Percentiles rank a stretch among this genome's conserved stretches.
Evolutionary conservation across 495 filamentous ascomycete species (phyloP).

Genomic region (Penicillium taxi): DNA sequence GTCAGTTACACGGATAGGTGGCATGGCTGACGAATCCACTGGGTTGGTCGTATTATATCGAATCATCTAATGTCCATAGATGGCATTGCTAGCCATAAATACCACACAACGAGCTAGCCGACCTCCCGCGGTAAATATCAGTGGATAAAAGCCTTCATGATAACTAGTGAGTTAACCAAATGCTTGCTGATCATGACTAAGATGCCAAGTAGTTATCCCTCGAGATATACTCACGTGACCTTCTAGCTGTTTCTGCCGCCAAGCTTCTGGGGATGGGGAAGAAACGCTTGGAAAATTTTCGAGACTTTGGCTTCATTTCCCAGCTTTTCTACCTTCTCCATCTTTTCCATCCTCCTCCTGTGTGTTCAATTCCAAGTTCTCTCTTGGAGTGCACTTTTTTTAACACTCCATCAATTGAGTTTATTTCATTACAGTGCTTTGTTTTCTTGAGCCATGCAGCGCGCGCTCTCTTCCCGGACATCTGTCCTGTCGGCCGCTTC

Average conservation of each 20-base stretch:
- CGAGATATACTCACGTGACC: slow-evolving; percentile 33
- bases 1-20: too few species aligned
- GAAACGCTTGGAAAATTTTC: slow-evolving; percentile 46
- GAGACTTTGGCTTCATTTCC: slow-evolving; percentile 43
- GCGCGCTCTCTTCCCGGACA: slow-evolving; percentile 58
- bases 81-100: too few species aligned
- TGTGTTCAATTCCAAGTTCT: slow-evolving; percentile 20
- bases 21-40: too few species aligned
- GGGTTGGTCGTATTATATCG: too few species aligned
- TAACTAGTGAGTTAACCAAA: too few species aligned
- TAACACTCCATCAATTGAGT: slow-evolving; percentile 16
- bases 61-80: too few species aligned
- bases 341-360: slow-evolving; percentile 17
- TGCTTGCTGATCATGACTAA: neutral
- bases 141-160: too few species aligned
- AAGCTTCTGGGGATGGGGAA: slow-evolving; percentile 40
- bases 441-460: slow-evolving; percentile 54
- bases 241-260: slow-evolving; percentile 43
- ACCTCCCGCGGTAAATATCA: too few species aligned
- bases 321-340: slow-evolving; percentile 4
- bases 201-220: slow-evolving; percentile 18
- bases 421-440: slow-evolving; percentile 22
- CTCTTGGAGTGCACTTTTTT: slow-evolving; percentile 19
- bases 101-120: too few species aligned
- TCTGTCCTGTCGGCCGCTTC: slow-evolving; percentile 64